Evolutionary conservation across 2,329 filamentous ascomycete species (phyloP).

Genomic region (Scleromitrula shiraiana): DNA sequence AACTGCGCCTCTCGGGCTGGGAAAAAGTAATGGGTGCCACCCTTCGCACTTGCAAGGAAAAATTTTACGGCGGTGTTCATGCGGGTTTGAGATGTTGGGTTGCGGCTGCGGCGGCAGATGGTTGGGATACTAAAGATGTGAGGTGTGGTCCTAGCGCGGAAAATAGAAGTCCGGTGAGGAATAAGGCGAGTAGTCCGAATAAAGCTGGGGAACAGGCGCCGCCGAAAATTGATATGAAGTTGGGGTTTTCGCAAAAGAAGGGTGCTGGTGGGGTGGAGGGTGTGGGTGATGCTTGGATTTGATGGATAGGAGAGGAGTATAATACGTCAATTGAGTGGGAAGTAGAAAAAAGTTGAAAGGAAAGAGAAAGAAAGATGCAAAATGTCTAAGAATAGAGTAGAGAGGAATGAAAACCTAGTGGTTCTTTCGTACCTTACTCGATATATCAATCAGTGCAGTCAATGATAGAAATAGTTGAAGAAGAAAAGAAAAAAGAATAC

Average conservation of each 20-base stretch:
- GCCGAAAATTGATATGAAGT: conserved; percentile 28
- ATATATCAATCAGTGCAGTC: too few relatives aligned
- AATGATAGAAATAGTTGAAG: too few relatives aligned
- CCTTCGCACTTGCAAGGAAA: conserved; percentile 89
- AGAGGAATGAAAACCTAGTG: not conserved
- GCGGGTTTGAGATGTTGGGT: conserved; percentile 87
- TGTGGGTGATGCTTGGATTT: conserved; percentile 22
- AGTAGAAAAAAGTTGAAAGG: not conserved
- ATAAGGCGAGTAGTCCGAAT: conserved; percentile 27
- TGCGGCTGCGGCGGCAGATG: conserved; percentile 76
- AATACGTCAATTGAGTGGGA: not conserved
- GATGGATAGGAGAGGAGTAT: not conserved
- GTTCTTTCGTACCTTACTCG: too few relatives aligned
- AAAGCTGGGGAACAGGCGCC: conserved; percentile 12
- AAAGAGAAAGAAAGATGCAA: too few relatives aligned
- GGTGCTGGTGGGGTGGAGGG: not conserved
- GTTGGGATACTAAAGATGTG: conserved; percentile 77
- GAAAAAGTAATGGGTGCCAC: conserved; percentile 83
- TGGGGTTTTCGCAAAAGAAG: conserved; percentile 22
- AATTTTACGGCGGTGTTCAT: conserved; percentile 91
- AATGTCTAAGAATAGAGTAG: not conserved
- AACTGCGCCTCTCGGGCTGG: conserved; percentile 77
- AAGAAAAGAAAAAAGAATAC: too few relatives aligned
- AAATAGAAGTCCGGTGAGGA: conserved; percentile 39
- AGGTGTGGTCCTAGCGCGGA: conserved; percentile 57